A percentile compares a stretch with the other conserved stretches of the same genome.
Conservation (phyloP, 2,329 filamentous ascomycete species). For the Metarhizium anisopliae region DNA sequence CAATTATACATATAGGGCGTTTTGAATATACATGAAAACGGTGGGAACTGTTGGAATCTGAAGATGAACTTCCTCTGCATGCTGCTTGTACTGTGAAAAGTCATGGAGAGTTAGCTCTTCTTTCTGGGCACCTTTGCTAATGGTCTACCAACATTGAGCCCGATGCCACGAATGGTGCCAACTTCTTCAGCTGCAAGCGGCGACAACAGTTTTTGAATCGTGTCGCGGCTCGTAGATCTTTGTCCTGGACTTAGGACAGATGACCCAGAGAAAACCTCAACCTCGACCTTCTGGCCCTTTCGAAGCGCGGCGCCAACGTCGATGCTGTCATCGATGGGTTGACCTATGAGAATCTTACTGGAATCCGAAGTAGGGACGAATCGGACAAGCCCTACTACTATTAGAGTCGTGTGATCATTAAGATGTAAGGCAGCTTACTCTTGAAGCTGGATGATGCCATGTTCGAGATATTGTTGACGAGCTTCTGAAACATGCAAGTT, state of each 20-base stretch:
- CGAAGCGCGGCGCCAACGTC: neutral
- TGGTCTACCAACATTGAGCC: constrained; percentile 36
- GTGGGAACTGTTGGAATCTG: neutral
- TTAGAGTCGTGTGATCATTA: too few species aligned
- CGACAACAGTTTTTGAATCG: constrained; percentile 40
- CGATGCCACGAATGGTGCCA: constrained; percentile 50
- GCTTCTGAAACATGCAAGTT: too few species aligned
- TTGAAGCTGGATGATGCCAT: too few species aligned
- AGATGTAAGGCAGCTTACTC: too few species aligned
- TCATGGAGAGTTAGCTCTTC: neutral
- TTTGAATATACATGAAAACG: neutral
- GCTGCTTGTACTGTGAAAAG: neutral
- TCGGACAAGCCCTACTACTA: constrained; percentile 43
- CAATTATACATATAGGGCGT: too few species aligned
- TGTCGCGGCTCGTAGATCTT: neutral
- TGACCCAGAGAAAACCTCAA: neutral
- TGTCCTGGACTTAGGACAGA: neutral
- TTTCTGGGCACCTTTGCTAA: neutral
- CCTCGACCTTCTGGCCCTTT: neutral
- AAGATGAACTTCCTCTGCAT: neutral
- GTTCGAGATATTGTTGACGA: too few species aligned
- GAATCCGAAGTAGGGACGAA: constrained; percentile 44
- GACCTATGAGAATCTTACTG: constrained; percentile 42
- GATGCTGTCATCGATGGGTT: constrained; percentile 30
- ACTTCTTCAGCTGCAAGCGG: constrained; percentile 26